Evolutionary conservation across 179 eudicot species (phyloP).

Genomic region (Gypsophila paniculata): DNA sequence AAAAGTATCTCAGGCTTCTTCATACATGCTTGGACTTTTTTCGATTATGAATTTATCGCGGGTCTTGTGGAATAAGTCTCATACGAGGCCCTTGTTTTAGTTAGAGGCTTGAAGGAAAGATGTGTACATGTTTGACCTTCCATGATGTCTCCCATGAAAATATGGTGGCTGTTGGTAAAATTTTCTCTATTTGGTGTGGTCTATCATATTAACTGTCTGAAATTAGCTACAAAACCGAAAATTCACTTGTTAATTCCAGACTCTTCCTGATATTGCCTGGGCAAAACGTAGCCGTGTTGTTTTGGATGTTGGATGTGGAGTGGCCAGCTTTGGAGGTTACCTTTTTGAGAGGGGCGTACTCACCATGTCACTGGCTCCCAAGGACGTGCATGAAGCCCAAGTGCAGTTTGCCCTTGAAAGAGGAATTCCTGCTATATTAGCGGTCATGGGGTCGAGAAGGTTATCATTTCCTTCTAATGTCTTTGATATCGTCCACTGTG

Average conservation of each 20-base stretch:
- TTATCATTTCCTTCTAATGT: slow-evolving; percentile 37
- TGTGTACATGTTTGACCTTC: slow-evolving; percentile 7
- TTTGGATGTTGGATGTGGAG: slow-evolving; percentile 48
- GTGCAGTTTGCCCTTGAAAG: slow-evolving; percentile 48
- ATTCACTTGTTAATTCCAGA: slow-evolving; percentile 17
- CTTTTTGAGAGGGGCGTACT: slow-evolving; percentile 42
- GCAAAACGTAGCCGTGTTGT: slow-evolving; percentile 37
- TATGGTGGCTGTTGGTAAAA: neutral
- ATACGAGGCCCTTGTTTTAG: neutral
- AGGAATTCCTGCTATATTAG: slow-evolving; percentile 43
- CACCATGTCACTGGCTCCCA: slow-evolving; percentile 44
- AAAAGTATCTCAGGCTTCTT: neutral
- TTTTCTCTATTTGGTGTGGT: neutral
- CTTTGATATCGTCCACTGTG: slow-evolving; percentile 43
- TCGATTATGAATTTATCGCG: neutral
- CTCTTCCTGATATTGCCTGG: slow-evolving; percentile 40
- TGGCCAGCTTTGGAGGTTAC: slow-evolving; percentile 48
- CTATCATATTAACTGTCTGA: neutral
- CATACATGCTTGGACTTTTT: neutral
- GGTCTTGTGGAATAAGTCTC: neutral
- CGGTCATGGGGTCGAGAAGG: slow-evolving; percentile 46
- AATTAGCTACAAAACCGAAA: slow-evolving; percentile 4
- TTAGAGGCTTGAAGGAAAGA: neutral
- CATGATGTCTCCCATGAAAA: neutral
- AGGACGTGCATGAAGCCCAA: slow-evolving; percentile 49